These are phyloP conservation scores for Wickerhamomyces canadensis DNA, from an alignment of 805 yeast species.

Conservation along the genomic window DNA sequence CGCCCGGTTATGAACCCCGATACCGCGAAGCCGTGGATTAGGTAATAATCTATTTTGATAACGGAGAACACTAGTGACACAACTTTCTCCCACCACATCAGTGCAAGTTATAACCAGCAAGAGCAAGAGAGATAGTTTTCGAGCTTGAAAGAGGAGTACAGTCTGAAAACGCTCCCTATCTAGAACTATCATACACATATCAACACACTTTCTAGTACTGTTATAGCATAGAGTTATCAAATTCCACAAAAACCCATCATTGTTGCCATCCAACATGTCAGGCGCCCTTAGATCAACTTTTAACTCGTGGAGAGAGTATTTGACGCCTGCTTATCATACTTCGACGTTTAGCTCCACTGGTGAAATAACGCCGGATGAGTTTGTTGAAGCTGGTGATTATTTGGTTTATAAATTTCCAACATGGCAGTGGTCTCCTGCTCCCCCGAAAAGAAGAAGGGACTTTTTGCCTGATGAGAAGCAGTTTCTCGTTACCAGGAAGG, in stretches of 20 bases:
- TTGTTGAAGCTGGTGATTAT: constrained; percentile 91
- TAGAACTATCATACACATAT: too few relatives aligned
- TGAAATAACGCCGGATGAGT: constrained; percentile 93
- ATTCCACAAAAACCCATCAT: background rate
- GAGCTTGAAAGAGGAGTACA: too few relatives aligned
- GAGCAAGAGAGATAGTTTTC: too few relatives aligned
- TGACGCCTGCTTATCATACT: constrained; percentile 85
- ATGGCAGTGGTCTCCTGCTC: constrained; percentile 83
- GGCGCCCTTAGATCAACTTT: constrained; percentile 67
- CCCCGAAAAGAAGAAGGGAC: constrained; percentile 47
- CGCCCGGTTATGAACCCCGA: too few relatives aligned
- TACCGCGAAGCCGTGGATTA: too few relatives aligned
- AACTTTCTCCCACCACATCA: too few relatives aligned
- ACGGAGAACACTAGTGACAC: too few relatives aligned
- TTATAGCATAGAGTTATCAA: too few relatives aligned
- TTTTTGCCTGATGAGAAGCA: constrained; percentile 87
- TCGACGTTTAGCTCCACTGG: constrained; percentile 86
- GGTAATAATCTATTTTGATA: too few relatives aligned
- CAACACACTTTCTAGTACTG: too few relatives aligned
- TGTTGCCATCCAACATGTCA: background rate
- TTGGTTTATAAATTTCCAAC: constrained; percentile 90
- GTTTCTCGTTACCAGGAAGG: constrained; percentile 80
- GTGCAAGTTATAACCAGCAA: too few relatives aligned
- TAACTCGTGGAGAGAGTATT: constrained; percentile 82
- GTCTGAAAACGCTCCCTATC: too few relatives aligned